phyloP scores from a whole-genome alignment of 2,329 filamentous ascomycete genomes.

The Apiospora phragmitis region DNA sequence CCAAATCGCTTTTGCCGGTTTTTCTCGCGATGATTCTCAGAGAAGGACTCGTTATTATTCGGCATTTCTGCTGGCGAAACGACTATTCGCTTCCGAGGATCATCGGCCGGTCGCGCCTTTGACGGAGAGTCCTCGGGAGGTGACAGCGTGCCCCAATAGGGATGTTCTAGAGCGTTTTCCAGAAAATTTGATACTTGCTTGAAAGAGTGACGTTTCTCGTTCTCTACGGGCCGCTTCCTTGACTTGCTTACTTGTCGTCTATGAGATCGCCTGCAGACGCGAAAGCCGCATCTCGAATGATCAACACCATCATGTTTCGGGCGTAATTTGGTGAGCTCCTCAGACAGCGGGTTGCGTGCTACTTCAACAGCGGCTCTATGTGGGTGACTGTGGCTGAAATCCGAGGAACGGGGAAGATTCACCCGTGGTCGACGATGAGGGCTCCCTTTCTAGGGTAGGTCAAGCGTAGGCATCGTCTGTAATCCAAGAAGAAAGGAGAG shows the following conservation, averaged over 20 bases:
- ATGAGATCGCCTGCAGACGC: constrained; percentile 34
- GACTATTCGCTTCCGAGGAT: background rate
- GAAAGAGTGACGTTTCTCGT: constrained; percentile 17
- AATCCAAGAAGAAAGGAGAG: constrained; percentile 35
- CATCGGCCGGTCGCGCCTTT: background rate
- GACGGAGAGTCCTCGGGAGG: constrained; percentile 15
- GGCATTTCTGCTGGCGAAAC: background rate
- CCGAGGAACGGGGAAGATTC: constrained; percentile 27
- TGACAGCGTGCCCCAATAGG: constrained; percentile 29
- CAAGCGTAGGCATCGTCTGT: constrained; percentile 44
- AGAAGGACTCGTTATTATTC: background rate
- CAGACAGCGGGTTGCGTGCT: constrained; percentile 32
- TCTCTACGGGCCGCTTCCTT: background rate
- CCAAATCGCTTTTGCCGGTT: constrained; percentile 31
- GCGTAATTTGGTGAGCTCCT: constrained; percentile 31
- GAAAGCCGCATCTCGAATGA: constrained; percentile 33
- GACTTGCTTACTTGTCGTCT: constrained; percentile 15
- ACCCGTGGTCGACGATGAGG: constrained; percentile 38
- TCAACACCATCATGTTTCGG: constrained; percentile 38
- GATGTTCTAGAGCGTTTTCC: constrained; percentile 21
- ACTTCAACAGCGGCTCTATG: constrained; percentile 33
- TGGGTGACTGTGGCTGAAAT: constrained; percentile 22
- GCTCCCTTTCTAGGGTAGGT: constrained; percentile 46
- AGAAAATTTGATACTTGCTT: constrained; percentile 26
- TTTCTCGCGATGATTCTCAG: background rate